phyloP scores from a whole-genome alignment of 495 filamentous ascomycete species.

The Neurospora sp. region DNA sequence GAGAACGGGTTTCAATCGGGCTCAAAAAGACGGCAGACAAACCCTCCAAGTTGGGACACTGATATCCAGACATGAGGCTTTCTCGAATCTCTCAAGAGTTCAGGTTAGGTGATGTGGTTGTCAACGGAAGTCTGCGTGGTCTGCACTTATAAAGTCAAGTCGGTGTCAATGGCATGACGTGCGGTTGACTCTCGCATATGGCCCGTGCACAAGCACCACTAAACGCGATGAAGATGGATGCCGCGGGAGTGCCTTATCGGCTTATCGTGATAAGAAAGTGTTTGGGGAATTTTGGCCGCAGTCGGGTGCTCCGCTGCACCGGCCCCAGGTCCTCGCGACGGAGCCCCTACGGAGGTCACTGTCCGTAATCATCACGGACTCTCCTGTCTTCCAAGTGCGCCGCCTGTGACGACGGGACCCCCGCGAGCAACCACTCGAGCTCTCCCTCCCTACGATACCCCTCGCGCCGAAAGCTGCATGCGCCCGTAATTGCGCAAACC shows the following conservation, averaged over 20 bases:
- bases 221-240: neutral
- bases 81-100: neutral
- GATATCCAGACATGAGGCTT: too few species aligned
- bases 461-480: neutral
- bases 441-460: neutral
- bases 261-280: constrained; percentile 12
- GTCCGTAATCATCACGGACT: neutral
- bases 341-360: neutral
- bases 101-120: neutral
- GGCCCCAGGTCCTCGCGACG: neutral
- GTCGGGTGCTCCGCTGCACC: neutral
- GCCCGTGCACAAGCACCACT: constrained; percentile 1
- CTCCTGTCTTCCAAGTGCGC: neutral
- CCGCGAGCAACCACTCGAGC: neutral
- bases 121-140: neutral
- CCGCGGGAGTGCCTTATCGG: neutral
- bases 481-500: neutral
- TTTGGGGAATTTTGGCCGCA: constrained; percentile 4
- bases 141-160: neutral
- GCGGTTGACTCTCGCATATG: neutral
- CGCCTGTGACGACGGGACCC: neutral
- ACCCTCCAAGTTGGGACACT: neutral
- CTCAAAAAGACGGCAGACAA: neutral
- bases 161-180: neutral
- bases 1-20: neutral